Evolutionary conservation across 2,329 filamentous ascomycete genomes (phyloP), one percentile per base, ranked within the genome.

Genomic region (Colletotrichum karsti): DNA sequence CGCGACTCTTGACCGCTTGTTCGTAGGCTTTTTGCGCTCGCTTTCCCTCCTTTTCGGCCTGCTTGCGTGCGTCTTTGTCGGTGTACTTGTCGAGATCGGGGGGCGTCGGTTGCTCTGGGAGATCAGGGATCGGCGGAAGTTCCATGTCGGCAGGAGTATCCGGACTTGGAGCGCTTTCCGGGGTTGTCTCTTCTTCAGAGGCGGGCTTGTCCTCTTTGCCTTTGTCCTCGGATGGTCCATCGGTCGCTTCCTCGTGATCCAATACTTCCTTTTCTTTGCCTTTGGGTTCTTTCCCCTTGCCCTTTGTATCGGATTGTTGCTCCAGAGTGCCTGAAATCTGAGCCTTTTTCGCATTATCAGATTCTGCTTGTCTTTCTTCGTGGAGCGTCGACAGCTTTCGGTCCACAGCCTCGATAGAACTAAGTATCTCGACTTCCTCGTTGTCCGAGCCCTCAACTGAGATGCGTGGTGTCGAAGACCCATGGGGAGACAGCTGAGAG

Each of bases 31-130:
- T 93, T 33, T 89, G 82, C 1, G 84, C 82, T 12, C 87, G 85
- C 57, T 88, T 87, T 62, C 89, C 84, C 73, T 93, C 91, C 64
- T 91, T 92, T 73, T 93, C 90, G 2, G 90, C 91, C 42, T 89
- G 84, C 73, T 92, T 93, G 8, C 89, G 87, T 28, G 88, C 82
- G 7, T 89, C 87, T 73, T 91, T 91, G 77, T 93, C 89, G 2
- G 85, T 80, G 74, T 88, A 90, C 51, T 83, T 79, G 48, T 83
- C 81, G 1, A 90, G 76, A 71, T 94, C 85, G 2, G 91, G 86
- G 3, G 83, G 79, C 2, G 82, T 74, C 2, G 89, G 90, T 55
- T 86, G 82, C 5, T 80, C 70, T 1, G 92, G 92, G 4, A 85
- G 73, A 8, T 83, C 78, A 3, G 85, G 83, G 35, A 87, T 80